Conservation (phyloP, 1,139 yeast species). For the Hemisphaericaspora lyxosophila region DNA sequence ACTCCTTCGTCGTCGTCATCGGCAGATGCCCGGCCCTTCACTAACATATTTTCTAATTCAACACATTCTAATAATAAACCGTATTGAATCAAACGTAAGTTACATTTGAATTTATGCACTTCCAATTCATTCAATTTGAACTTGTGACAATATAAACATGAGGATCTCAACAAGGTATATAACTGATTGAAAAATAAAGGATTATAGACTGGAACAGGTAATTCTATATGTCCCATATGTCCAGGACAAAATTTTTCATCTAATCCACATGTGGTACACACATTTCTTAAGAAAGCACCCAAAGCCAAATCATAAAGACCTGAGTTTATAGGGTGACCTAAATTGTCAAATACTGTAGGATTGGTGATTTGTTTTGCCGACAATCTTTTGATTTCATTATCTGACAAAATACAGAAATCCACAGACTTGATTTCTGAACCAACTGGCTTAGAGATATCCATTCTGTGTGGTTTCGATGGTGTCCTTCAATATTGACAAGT, state of each 20-base stretch:
- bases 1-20: conserved; percentile 37
- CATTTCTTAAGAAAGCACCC: conserved; percentile 87
- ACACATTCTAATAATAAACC: conserved; percentile 81
- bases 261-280: conserved; percentile 94
- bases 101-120: conserved; percentile 74
- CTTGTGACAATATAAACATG: conserved; percentile 88
- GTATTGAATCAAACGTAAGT: conserved; percentile 78
- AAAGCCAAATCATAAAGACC: conserved; percentile 92
- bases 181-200: conserved; percentile 92
- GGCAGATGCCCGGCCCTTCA: conserved; percentile 33
- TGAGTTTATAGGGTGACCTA: conserved; percentile 93
- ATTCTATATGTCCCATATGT: conserved; percentile 95
- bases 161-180: conserved; percentile 76
- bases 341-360: conserved; percentile 90
- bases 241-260: conserved; percentile 97
- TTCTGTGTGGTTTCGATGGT: conserved; percentile 21
- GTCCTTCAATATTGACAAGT: not conserved
- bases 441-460: conserved; percentile 96
- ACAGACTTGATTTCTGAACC: conserved; percentile 93
- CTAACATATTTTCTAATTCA: conserved; percentile 64
- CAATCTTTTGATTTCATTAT: conserved; percentile 78
- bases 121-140: conserved; percentile 71
- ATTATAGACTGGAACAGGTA: conserved; percentile 93
- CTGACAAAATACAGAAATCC: conserved; percentile 83
- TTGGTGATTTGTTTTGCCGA: conserved; percentile 95